phyloP scores from a whole-genome alignment of 176 grass and related monocot genomes.

The bread wheat (Triticum aestivum) region DNA sequence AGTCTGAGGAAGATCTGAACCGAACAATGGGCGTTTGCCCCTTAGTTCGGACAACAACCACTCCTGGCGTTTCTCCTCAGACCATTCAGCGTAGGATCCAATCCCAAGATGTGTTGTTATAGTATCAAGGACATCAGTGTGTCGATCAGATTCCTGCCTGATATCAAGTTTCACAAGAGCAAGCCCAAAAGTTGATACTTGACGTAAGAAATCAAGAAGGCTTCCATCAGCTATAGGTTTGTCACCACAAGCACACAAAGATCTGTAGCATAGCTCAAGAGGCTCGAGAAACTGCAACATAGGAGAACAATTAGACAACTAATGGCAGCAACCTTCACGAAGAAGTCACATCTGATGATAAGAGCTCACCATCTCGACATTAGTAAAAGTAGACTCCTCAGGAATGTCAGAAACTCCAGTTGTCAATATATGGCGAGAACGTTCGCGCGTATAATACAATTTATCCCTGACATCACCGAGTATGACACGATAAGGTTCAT shows the following conservation, averaged over 20 bases:
- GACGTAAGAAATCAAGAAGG: conserved; percentile 97
- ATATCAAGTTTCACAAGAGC: conserved; percentile 98
- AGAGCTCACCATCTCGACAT: conserved; percentile 70
- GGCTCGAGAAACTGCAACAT: conserved; percentile 81
- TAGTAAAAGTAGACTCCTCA: conserved; percentile 68
- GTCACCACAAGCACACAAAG: conserved; percentile 90
- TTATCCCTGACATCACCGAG: conserved; percentile 96
- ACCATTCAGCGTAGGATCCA: conserved; percentile 91
- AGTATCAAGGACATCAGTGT: conserved; percentile 90
- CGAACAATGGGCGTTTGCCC: conserved; percentile 87
- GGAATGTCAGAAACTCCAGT: conserved; percentile 71
- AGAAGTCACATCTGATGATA: not conserved
- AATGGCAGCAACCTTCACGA: not conserved
- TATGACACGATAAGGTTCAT: conserved; percentile 97
- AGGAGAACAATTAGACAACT: conserved; percentile 21
- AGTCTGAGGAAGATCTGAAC: conserved; percentile 83
- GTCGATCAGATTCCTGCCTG: conserved; percentile 97
- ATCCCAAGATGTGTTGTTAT: conserved; percentile 88
- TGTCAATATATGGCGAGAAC: conserved; percentile 72
- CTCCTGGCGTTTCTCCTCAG: conserved; percentile 94
- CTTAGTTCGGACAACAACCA: conserved; percentile 86
- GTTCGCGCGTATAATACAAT: conserved; percentile 85
- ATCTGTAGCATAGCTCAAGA: conserved; percentile 93
- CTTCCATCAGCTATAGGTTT: conserved; percentile 90
- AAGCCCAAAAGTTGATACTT: conserved; percentile 96